These are phyloP conservation scores for Pyrenophora tritici-repentis DNA, from an alignment of 2,329 filamentous ascomycete genomes.

Conservation along the genomic window DNA sequence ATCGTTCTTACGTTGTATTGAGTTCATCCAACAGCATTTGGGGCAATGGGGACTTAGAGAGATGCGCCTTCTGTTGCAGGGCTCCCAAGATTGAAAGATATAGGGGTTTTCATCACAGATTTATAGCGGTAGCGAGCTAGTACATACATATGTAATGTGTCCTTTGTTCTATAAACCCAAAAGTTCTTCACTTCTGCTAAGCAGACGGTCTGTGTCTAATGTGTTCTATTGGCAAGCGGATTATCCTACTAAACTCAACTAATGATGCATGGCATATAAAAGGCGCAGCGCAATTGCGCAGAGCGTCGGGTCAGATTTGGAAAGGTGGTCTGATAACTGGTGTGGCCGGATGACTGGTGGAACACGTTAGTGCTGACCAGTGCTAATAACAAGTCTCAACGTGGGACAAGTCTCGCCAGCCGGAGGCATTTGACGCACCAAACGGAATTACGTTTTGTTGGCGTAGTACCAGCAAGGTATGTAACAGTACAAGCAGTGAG, in stretches of 20 bases:
- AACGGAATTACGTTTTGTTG: too few relatives aligned
- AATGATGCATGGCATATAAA: not conserved
- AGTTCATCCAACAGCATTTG: conserved; percentile 11
- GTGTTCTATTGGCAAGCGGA: not conserved
- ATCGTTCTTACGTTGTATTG: conserved; percentile 7
- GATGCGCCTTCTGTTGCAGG: conserved; percentile 8
- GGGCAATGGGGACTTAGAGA: conserved; percentile 9
- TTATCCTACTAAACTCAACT: not conserved
- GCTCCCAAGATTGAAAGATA: not conserved
- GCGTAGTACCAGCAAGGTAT: too few relatives aligned
- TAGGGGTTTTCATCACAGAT: not conserved
- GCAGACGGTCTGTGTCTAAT: not conserved
- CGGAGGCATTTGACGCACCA: too few relatives aligned
- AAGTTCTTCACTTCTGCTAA: not conserved
- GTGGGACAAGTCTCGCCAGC: too few relatives aligned
- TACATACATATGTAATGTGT: too few relatives aligned
- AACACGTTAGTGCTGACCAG: too few relatives aligned
- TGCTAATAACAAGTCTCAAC: too few relatives aligned
- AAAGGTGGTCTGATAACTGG: too few relatives aligned
- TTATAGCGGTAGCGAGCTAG: not conserved
- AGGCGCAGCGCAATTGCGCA: not conserved
- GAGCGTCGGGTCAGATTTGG: too few relatives aligned
- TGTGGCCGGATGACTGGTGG: too few relatives aligned
- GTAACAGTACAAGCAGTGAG: too few relatives aligned
- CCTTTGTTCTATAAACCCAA: too few relatives aligned